A percentile compares a stretch with the other conserved stretches of the same genome.
Conservation (phyloP, 192 early-diverging fungal genomes). For the Kappamyces sp. region DNA sequence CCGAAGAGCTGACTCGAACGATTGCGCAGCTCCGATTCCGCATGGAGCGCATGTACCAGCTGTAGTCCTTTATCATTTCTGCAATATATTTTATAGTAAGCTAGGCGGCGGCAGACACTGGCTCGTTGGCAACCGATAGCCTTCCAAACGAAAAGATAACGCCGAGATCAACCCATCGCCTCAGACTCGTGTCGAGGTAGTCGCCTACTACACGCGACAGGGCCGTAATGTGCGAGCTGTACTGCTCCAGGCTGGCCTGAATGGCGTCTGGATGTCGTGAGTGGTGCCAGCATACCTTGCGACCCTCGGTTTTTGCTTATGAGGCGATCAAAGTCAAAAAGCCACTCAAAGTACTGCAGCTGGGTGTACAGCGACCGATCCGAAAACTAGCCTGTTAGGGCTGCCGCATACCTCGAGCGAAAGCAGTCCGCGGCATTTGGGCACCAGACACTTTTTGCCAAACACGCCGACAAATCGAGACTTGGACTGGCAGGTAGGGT, state of each 20-base stretch:
- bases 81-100: no score
- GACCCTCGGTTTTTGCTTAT: conserved; percentile 22
- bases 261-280: conserved; percentile 1
- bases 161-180: conserved; percentile 67
- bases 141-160: conserved; percentile 44
- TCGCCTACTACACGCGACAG: conserved; percentile 49
- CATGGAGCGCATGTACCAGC: no score
- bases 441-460: conserved; percentile 59
- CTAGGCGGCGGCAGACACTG: no score
- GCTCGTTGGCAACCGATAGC: no score
- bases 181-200: conserved; percentile 69
- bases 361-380: conserved; percentile 77
- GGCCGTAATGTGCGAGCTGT: background rate
- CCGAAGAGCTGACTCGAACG: no score
- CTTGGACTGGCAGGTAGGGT: conserved; percentile 57
- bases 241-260: background rate
- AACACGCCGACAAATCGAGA: conserved; percentile 67
- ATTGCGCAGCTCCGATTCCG: no score
- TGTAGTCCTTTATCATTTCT: no score
- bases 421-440: conserved; percentile 66
- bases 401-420: conserved; percentile 47
- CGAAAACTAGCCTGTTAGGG: conserved; percentile 51
- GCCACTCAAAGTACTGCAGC: conserved; percentile 65
- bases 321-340: conserved; percentile 54
- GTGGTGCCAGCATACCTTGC: conserved; percentile 22